Evolutionary conservation across 345 rosid species (phyloP).

Genomic region (Pugionium dolabratum): DNA sequence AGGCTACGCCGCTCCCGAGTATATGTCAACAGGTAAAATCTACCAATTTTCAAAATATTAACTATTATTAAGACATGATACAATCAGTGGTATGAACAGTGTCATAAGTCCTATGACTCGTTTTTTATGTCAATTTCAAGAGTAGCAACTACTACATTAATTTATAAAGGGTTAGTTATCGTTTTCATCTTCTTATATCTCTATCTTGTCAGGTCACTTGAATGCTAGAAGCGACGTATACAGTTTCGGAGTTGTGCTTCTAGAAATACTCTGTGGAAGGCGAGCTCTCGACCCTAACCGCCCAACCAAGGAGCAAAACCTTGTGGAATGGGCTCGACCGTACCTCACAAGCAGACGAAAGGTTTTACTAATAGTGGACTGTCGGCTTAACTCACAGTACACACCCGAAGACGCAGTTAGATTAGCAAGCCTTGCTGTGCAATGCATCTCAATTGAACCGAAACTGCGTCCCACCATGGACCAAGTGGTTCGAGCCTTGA

Average conservation of each 20-base stretch:
- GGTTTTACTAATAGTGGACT: slow-evolving; percentile 65
- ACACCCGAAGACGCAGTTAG: slow-evolving; percentile 59
- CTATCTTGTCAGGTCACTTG: slow-evolving; percentile 60
- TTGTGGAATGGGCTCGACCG: slow-evolving; percentile 94
- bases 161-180: not conserved
- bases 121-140: not conserved
- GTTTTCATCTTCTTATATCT: not conserved
- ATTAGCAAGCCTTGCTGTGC: slow-evolving; percentile 64
- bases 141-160: not conserved
- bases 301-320: slow-evolving; percentile 79
- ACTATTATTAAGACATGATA: slow-evolving; percentile 4
- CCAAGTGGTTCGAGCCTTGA: slow-evolving; percentile 63
- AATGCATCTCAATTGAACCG: slow-evolving; percentile 67
- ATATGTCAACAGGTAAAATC: slow-evolving; percentile 66
- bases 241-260: slow-evolving; percentile 88
- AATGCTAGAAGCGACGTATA: slow-evolving; percentile 82
- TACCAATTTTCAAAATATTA: not conserved
- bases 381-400: slow-evolving; percentile 70
- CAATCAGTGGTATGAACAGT: not conserved
- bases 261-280: slow-evolving; percentile 79
- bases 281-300: slow-evolving; percentile 80
- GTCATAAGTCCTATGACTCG: not conserved
- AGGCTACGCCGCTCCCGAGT: slow-evolving; percentile 54
- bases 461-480: slow-evolving; percentile 75
- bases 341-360: slow-evolving; percentile 75